A percentile compares a stretch with the other conserved stretches of the same genome.
phyloP scores from a whole-genome alignment of 225 moss, liverwort and hornwort genomes.

The Bryoerythrophyllum caledonicum region DNA sequence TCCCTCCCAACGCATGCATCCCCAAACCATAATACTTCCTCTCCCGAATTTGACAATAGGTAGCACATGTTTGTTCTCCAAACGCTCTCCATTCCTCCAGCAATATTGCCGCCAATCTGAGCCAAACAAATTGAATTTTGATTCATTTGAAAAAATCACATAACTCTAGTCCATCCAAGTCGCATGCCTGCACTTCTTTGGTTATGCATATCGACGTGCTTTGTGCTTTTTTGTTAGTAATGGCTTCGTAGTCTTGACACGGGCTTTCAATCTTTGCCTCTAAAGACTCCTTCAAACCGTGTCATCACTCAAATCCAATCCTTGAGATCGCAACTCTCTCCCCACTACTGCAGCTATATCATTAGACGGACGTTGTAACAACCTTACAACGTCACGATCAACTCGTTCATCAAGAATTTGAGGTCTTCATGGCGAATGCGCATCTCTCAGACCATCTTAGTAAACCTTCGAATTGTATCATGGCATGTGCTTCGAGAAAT shows the following conservation, averaged over 20 bases:
- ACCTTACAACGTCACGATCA: not conserved
- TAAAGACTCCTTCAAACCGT: not conserved
- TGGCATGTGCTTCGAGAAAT: not conserved
- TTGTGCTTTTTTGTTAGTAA: not conserved
- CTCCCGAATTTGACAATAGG: not conserved
- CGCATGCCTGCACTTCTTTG: not conserved
- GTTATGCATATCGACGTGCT: not conserved
- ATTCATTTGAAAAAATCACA: too few species aligned
- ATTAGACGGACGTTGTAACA: not conserved
- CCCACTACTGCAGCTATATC: too few species aligned
- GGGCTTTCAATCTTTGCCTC: not conserved
- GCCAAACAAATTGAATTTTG: too few species aligned
- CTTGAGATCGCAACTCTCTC: too few species aligned
- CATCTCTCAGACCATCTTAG: not conserved
- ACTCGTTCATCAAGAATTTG: not conserved
- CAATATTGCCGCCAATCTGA: not conserved
- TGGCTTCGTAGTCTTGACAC: not conserved
- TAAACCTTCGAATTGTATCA: not conserved
- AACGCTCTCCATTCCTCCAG: not conserved
- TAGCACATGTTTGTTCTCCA: not conserved
- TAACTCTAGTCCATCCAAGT: too few species aligned
- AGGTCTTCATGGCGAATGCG: not conserved
- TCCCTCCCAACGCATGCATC: not conserved
- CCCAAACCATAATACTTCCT: not conserved
- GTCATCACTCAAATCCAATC: too few species aligned